These are phyloP conservation scores for Mayamaea pseudoterrestris DNA, from an alignment of 108 stramenopile genomes.

Conservation along the genomic window DNA sequence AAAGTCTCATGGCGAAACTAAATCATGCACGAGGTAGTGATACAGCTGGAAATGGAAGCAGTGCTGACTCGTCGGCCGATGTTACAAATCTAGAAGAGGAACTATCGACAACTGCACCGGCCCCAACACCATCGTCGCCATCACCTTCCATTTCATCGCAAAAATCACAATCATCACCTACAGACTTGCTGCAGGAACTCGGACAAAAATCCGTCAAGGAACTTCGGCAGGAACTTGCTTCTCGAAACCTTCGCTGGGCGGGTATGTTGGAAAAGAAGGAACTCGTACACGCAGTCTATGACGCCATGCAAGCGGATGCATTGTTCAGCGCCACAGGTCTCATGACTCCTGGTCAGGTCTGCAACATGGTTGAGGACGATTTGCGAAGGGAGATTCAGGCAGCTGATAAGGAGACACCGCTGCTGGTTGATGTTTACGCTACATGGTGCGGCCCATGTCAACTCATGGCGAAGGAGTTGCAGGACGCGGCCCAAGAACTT, in stretches of 20 bases:
- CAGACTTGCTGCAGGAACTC: slow-evolving; percentile 28
- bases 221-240: slow-evolving; percentile 44
- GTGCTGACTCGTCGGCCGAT: background rate
- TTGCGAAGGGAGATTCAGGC: slow-evolving; percentile 36
- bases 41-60: background rate
- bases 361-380: slow-evolving; percentile 35
- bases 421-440: slow-evolving; percentile 80
- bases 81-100: background rate
- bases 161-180: background rate
- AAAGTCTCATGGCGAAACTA: slow-evolving; percentile 38
- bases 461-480: slow-evolving; percentile 55
- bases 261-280: slow-evolving; percentile 67
- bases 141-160: background rate
- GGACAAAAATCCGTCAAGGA: slow-evolving; percentile 35
- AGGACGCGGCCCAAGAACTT: slow-evolving; percentile 45
- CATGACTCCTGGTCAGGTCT: slow-evolving; percentile 38
- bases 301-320: slow-evolving; percentile 30
- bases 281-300: slow-evolving; percentile 48
- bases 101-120: background rate
- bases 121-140: slow-evolving; percentile 1
- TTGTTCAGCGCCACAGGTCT: slow-evolving; percentile 48
- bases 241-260: slow-evolving; percentile 53
- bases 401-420: slow-evolving; percentile 26
- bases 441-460: slow-evolving; percentile 89
- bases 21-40: slow-evolving; percentile 30